A percentile compares a stretch with the other conserved stretches of the same genome.
These are phyloP conservation scores for Rhodotorula diobovata DNA, from an alignment of 768 basidiomycete species.

Conservation along the genomic window DNA sequence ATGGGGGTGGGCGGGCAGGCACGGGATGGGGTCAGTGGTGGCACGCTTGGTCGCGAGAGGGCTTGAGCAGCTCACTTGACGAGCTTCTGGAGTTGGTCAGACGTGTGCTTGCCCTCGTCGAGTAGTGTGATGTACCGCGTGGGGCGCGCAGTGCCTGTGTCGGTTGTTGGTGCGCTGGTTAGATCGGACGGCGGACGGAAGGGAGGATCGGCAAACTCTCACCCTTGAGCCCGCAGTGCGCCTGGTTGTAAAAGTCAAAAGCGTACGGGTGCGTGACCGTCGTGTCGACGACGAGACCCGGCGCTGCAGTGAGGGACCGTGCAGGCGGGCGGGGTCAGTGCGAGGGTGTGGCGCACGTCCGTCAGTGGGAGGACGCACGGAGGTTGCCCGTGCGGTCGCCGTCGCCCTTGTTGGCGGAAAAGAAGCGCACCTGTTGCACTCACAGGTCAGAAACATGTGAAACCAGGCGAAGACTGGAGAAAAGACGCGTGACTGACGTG, in stretches of 20 bases:
- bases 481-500: neutral
- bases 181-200: no score
- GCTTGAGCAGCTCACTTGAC: constrained; percentile 8
- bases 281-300: constrained; percentile 32
- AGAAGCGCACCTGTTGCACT: constrained; percentile 16
- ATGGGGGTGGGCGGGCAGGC: no score
- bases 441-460: no score
- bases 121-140: constrained; percentile 40
- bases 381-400: constrained; percentile 35
- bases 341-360: neutral
- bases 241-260: constrained; percentile 19
- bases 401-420: constrained; percentile 11
- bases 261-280: constrained; percentile 20
- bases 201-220: no score
- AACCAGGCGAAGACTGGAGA: no score
- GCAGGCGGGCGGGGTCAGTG: neutral
- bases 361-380: neutral
- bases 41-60: neutral
- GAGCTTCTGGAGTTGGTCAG: constrained; percentile 34
- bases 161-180: no score
- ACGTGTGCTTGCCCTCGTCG: constrained; percentile 36
- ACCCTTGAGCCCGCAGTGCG: constrained; percentile 28
- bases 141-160: constrained; percentile 37
- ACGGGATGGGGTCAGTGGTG: no score
- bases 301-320: constrained; percentile 6